A percentile compares a stretch with the other conserved stretches of the same genome.
phyloP scores from a whole-genome alignment of 352 stramenopile species.

The Plasmopara viticola region DNA sequence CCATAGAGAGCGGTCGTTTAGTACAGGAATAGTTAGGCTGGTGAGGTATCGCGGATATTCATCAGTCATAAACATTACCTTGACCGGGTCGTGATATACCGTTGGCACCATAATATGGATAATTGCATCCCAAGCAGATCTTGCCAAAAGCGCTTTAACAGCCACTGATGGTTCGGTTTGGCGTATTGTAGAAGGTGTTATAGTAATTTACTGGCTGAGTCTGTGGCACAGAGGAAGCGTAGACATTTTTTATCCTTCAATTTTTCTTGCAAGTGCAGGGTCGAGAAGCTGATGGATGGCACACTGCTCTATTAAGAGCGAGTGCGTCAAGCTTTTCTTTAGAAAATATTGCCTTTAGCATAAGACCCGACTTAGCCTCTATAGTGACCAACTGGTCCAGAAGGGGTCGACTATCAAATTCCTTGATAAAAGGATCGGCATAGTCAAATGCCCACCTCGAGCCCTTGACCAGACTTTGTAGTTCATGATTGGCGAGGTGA shows the following conservation, averaged over 20 bases:
- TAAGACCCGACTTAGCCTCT: background rate
- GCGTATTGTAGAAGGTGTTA: background rate
- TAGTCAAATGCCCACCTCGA: background rate
- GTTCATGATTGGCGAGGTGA: background rate
- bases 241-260: background rate
- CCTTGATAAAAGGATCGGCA: background rate
- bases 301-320: background rate
- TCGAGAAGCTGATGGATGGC: background rate
- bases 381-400: constrained; percentile 2
- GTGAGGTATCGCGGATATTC: constrained; percentile 1
- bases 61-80: constrained; percentile 1
- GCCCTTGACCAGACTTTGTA: background rate
- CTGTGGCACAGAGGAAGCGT: background rate
- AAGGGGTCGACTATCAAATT: background rate
- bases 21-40: constrained; percentile 2
- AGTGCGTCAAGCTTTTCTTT: background rate
- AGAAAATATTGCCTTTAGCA: background rate
- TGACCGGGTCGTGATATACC: constrained; percentile 6
- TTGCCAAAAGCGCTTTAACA: background rate
- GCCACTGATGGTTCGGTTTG: background rate
- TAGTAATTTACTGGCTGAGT: background rate
- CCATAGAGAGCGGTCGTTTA: background rate
- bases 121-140: constrained; percentile 3
- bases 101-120: constrained; percentile 8
- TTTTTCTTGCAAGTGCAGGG: background rate